Evolutionary conservation across 2,329 filamentous ascomycete genomes (phyloP).

Genomic region (Aspergillus hortae): DNA sequence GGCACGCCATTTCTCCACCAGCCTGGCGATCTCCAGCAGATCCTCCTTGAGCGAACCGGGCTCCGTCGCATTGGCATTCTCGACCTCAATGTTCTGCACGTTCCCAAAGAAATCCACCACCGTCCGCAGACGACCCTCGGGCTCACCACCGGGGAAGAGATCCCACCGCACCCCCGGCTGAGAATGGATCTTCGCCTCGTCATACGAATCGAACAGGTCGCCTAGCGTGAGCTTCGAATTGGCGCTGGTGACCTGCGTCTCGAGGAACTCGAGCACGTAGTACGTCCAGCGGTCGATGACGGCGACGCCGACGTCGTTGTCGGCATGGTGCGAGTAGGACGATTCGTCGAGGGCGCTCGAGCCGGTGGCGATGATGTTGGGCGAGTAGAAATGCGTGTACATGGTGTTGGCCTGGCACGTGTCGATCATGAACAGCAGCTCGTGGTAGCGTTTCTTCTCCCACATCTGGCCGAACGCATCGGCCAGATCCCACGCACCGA

Average conservation of each 20-base stretch:
- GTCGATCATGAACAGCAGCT: conserved; percentile 99
- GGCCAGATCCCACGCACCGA: conserved; percentile 90
- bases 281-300: conserved; percentile 99
- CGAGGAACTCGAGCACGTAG: conserved; percentile 95
- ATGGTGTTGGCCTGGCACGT: conserved; percentile 99
- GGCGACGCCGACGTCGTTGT: conserved; percentile 95
- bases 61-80: conserved; percentile 57
- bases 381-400: conserved; percentile 97
- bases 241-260: conserved; percentile 81
- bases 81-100: conserved; percentile 92
- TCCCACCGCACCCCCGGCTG: conserved; percentile 91
- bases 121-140: conserved; percentile 70
- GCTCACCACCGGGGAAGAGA: conserved; percentile 81
- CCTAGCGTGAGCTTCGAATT: conserved; percentile 86
- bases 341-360: conserved; percentile 93
- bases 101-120: conserved; percentile 98
- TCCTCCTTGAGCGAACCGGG: conserved; percentile 60
- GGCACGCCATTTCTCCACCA: conserved; percentile 52
- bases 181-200: conserved; percentile 90
- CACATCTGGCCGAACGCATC: conserved; percentile 99
- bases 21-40: conserved; percentile 64
- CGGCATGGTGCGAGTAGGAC: conserved; percentile 94
- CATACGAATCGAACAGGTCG: conserved; percentile 94
- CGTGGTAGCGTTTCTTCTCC: conserved; percentile 99
- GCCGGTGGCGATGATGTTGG: conserved; percentile 97